Evolutionary conservation across 208 protist species (phyloP).

Genomic region (Leishmania turanica): DNA sequence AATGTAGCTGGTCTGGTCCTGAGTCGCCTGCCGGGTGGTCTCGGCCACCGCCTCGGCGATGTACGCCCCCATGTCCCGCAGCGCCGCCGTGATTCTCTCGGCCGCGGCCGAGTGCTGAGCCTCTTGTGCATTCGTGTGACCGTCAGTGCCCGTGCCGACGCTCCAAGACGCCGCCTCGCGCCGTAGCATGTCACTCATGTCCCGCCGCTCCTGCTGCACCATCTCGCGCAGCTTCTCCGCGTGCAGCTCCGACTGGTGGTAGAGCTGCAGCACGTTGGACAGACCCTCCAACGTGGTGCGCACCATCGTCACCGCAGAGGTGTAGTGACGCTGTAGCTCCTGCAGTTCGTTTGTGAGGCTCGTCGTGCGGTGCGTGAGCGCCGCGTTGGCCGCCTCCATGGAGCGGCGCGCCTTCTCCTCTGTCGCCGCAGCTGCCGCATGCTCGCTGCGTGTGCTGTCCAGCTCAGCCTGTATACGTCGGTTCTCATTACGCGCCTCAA

Average conservation of each 20-base stretch:
- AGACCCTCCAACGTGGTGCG: conserved; percentile 48
- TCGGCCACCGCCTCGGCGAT: conserved; percentile 48
- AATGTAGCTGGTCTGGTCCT: conserved; percentile 54
- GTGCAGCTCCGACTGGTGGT: conserved; percentile 44
- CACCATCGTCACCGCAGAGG: conserved; percentile 43
- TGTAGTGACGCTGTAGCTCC: conserved; percentile 48
- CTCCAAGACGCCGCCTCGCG: conserved; percentile 40
- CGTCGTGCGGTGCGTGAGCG: conserved; percentile 41
- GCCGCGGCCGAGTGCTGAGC: conserved; percentile 26
- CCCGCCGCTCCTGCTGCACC: conserved; percentile 51
- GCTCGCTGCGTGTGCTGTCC: conserved; percentile 10
- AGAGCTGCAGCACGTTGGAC: conserved; percentile 38
- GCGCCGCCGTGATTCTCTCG: conserved; percentile 25
- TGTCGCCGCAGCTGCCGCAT: conserved; percentile 3
- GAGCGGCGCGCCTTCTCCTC: conserved; percentile 23
- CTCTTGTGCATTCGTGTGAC: conserved; percentile 5
- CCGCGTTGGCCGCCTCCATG: conserved; percentile 46
- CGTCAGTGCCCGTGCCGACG: conserved; percentile 3
- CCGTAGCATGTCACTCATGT: conserved; percentile 63
- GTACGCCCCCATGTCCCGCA: conserved; percentile 50
- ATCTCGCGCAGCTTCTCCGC: conserved; percentile 52
- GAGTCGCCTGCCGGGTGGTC: conserved; percentile 31
- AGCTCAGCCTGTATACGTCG: conserved; percentile 19
- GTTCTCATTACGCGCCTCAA: conserved; percentile 30
- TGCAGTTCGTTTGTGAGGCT: conserved; percentile 32